Conservation (phyloP, 805 yeast genomes). For the Wickerhamiella alocasiicola region DNA sequence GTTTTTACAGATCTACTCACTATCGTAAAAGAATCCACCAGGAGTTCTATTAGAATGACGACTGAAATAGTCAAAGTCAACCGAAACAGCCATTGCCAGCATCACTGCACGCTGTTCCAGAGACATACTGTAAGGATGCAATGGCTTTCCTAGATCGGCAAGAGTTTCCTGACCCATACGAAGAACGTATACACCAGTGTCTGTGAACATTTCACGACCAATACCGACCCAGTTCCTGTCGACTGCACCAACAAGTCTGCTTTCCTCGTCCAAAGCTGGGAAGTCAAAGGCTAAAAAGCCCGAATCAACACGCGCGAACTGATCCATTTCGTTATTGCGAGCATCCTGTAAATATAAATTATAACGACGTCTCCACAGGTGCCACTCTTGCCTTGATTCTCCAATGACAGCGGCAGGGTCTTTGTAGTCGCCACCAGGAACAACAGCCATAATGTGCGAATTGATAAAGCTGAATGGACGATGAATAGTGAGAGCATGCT, state of each 20-base stretch:
- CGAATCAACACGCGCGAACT: conserved; percentile 80
- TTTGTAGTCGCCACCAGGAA: conserved; percentile 39
- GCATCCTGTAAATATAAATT: conserved; percentile 45
- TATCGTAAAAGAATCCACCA: conserved; percentile 6
- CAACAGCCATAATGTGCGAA: conserved; percentile 64
- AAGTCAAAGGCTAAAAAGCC: conserved; percentile 80
- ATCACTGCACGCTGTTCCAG: conserved; percentile 77
- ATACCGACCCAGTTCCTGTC: conserved; percentile 93
- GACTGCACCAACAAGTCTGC: conserved; percentile 56
- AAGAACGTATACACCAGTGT: conserved; percentile 82
- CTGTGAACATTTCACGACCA: conserved; percentile 85
- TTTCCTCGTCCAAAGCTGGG: conserved; percentile 51
- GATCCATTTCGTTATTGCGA: conserved; percentile 40
- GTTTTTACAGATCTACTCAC: no score
- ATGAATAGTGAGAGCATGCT: conserved; percentile 37
- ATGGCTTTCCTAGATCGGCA: conserved; percentile 39
- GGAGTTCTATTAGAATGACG: conserved; percentile 57
- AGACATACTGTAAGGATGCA: conserved; percentile 39
- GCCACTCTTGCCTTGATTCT: conserved; percentile 88
- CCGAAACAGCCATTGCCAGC: conserved; percentile 77
- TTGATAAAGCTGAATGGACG: conserved; percentile 83
- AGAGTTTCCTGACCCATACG: conserved; percentile 65
- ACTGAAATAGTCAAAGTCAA: conserved; percentile 95
- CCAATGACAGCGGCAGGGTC: conserved; percentile 49
- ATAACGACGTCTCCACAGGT: conserved; percentile 81